Base-by-base conservation (phyloP, 148 eudicot genomes). In the Oxyria digyna region DNA sequence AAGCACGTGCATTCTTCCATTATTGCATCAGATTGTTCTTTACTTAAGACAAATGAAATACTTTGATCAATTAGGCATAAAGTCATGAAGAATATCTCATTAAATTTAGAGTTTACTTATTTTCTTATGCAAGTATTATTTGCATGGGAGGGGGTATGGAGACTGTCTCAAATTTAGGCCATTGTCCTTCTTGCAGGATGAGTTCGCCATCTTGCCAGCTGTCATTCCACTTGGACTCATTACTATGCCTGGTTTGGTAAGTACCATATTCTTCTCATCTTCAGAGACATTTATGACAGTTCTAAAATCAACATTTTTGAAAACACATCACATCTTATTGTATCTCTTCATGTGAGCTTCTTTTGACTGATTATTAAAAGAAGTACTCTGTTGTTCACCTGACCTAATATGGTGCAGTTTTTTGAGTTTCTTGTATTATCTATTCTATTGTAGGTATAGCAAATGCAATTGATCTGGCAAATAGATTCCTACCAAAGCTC, bases 161-260 rank as follows among this genome's bases (percentile, higher is more conserved):
- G 14, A 24, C 62, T 49, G 14, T 52, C 62, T 52, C 52, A 52
- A 1, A 24, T 52, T 18, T 27, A 27, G 37, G 35, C 65, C 15
- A 13, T 59, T 29, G 5, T 6, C 4, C 65, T 15, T 26, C 3
- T 5, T 77, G 77, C 88, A 84, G 91, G 98, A 89, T 76, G 89
- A 93, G 64, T 86, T 84, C 54, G 81, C 80, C 37, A 83, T 79
- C 78, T 81, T 93, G 72, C 98, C 98, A n/a, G 81, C 95, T 27
- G 73, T 93, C 9, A 75, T 89, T 63, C 91, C 95, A 0, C 10
- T 72, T 38, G 98, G 96, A 33, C 91, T 90, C 0, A 77, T 93
- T 79, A 95, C 95, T 63, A 83, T 93, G 7, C 81, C 81, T 49
- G 98, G 98, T 62, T 77, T 93, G 74, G 91, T 87, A 78, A 77